Conservation (phyloP, 2,329 filamentous ascomycete genomes). For the Beauveria rudraprayagi region DNA sequence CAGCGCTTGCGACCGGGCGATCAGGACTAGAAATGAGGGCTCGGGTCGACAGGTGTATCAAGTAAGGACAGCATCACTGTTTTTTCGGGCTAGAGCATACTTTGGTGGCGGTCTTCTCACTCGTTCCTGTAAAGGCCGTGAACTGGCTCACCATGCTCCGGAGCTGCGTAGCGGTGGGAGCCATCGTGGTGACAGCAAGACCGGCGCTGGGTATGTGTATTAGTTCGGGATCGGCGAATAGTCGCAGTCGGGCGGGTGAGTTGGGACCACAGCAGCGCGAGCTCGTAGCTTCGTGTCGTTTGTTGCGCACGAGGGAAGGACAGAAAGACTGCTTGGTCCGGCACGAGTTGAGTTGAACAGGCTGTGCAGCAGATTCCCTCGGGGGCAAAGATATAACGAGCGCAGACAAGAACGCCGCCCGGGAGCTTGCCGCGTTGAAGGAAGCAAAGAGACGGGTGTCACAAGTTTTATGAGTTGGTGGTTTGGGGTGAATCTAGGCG, state of each 20-base stretch:
- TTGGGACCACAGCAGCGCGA: background rate
- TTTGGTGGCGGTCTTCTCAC: conserved; percentile 35
- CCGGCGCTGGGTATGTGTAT: background rate
- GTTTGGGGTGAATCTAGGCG: background rate
- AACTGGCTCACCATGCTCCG: conserved; percentile 35
- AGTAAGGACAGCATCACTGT: background rate
- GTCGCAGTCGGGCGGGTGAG: background rate
- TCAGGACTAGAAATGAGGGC: background rate
- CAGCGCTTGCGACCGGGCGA: background rate
- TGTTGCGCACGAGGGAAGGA: background rate
- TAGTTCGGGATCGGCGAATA: background rate
- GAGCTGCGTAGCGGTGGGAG: conserved; percentile 29
- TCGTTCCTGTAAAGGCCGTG: conserved; percentile 33
- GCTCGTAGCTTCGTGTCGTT: background rate
- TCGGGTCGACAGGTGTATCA: background rate
- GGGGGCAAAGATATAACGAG: background rate
- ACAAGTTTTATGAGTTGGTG: background rate
- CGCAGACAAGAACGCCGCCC: background rate
- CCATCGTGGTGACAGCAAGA: conserved; percentile 21
- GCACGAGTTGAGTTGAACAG: background rate
- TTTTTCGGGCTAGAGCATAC: conserved; percentile 27
- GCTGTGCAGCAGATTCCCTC: background rate
- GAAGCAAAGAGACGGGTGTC: background rate
- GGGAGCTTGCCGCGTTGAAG: background rate
- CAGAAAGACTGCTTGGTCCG: background rate